phyloP scores from a whole-genome alignment of 345 rosid genomes.

The Clausena lansium region DNA sequence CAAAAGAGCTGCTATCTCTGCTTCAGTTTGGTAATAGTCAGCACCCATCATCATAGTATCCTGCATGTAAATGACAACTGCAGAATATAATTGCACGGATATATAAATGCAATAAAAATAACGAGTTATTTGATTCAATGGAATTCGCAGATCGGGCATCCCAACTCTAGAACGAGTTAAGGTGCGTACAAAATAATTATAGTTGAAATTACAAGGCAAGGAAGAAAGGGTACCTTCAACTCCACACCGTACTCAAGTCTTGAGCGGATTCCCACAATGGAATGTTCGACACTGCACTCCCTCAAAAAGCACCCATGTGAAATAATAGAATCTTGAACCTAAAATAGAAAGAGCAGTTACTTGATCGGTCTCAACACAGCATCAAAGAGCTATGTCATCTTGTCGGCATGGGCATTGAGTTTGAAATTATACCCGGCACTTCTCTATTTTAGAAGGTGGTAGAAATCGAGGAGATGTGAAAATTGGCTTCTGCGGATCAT shows the following conservation, averaged over 20 bases:
- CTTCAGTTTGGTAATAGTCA: slow-evolving; percentile 80
- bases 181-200: background rate
- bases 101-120: background rate
- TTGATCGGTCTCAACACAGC: background rate
- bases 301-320: slow-evolving; percentile 88
- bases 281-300: slow-evolving; percentile 64
- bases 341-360: background rate
- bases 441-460: slow-evolving; percentile 86
- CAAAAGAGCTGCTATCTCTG: slow-evolving; percentile 66
- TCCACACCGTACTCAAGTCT: slow-evolving; percentile 70
- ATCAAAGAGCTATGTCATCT: background rate
- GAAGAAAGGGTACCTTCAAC: slow-evolving; percentile 46
- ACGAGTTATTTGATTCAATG: background rate
- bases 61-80: slow-evolving; percentile 21
- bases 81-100: background rate
- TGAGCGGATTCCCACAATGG: slow-evolving; percentile 74
- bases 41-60: slow-evolving; percentile 98
- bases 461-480: slow-evolving; percentile 84
- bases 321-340: slow-evolving; percentile 73
- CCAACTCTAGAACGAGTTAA: slow-evolving; percentile 18
- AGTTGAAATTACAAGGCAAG: background rate
- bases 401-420: background rate
- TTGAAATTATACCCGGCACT: slow-evolving; percentile 56
- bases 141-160: background rate
- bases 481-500: slow-evolving; percentile 77